Evolutionary conservation across 345 rosid species (phyloP), one percentile per base, ranked within the genome.

Genomic region (Diplotaxis tenuifolia): DNA sequence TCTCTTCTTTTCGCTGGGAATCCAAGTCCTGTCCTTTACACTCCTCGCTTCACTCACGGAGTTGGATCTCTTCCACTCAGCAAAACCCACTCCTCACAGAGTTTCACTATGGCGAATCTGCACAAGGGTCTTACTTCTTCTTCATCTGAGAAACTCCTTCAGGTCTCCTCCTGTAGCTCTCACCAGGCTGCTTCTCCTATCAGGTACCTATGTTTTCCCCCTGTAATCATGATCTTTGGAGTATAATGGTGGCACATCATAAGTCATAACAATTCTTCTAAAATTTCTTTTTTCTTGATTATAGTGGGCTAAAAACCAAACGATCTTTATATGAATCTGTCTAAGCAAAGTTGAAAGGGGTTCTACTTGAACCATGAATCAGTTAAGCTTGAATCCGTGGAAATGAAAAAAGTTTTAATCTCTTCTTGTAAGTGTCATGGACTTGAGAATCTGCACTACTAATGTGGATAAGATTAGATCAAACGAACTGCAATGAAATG

Each of bases 91-190:
- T 65, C 36, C 1, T 59, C 36, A 5, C 72, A 28, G 68, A 49
- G 73, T 47, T 70, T 79, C 36, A 25, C 54, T 7, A 82, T 79
- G 83, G 71, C 18, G n/a, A 75, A 68, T 22, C 20, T 23, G 8
- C 58, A 34, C 7, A 68, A 22, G 22, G 54, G n/a, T 67, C 23
- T 16, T 8, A 18, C 50, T n/a, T 42, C 50, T 67, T 66, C 65
- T 56, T 28, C 75, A 0, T 68, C 68, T 49, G 56, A 4, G 59
- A 68, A 57, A 23, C 6, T 60, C 65, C 63, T 18, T 49, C 75
- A 80, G 7, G 63, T 77, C 5, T 62, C 82, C 67, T 77, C 75
- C 18, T 79, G 80, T 19, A 68, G 74, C 55, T 67, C 82, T 53
- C 73, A 38, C 15, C 78, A 70, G 7, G 18, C 66, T 59, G 18